phyloP scores from a whole-genome alignment of 257 asterid genomes.

The Solanum paucissectum region DNA sequence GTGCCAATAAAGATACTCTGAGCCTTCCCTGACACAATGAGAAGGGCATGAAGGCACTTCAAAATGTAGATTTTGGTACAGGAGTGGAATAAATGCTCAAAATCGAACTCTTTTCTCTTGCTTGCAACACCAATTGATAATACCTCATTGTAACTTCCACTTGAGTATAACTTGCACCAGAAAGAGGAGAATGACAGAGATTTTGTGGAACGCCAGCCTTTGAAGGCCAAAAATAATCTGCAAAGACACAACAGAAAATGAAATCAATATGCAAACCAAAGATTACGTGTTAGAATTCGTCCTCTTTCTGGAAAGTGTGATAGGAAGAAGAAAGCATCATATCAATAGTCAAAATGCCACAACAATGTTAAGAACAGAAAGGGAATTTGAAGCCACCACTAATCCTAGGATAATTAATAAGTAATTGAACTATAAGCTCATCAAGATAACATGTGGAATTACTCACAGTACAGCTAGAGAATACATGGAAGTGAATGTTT shows the following conservation, averaged over 20 bases:
- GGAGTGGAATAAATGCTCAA: slow-evolving; percentile 43
- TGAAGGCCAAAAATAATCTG: slow-evolving; percentile 32
- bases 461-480: not conserved
- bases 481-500: not conserved
- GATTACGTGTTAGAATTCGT: not conserved
- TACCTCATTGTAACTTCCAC: slow-evolving; percentile 17
- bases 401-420: not conserved
- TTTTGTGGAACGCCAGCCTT: slow-evolving; percentile 22
- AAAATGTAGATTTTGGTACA: slow-evolving; percentile 33
- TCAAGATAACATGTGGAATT: not conserved
- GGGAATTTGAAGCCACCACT: not conserved
- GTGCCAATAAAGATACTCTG: slow-evolving; percentile 34
- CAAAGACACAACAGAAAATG: not conserved
- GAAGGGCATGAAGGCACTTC: slow-evolving; percentile 58
- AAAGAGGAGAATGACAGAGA: not conserved
- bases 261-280: not conserved
- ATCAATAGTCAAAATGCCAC: not conserved
- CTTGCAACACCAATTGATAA: slow-evolving; percentile 15
- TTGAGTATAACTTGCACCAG: slow-evolving; percentile 2
- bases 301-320: not conserved
- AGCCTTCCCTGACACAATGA: slow-evolving; percentile 57
- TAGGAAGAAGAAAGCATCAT: not conserved
- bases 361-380: not conserved
- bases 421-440: not conserved
- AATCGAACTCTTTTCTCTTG: slow-evolving; percentile 22